Conservation (phyloP, 345 rosid species). For the Noccaea bulbosa region DNA sequence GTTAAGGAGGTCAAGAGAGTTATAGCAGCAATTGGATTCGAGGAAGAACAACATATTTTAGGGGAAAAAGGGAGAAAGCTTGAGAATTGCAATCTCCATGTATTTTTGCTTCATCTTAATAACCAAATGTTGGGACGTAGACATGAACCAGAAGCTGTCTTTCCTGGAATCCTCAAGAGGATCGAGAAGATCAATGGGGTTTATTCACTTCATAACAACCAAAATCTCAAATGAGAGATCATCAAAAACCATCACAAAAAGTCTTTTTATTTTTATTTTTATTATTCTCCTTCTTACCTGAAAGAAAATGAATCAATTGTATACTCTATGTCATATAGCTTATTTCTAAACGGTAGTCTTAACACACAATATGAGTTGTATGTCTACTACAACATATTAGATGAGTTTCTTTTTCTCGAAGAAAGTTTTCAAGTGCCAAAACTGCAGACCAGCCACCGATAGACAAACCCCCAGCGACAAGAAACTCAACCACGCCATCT, state of each 20-base stretch:
- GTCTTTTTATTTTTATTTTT: neutral
- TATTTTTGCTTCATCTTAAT: neutral
- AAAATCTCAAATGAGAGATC: neutral
- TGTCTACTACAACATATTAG: slow-evolving; percentile 4
- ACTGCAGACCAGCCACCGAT: slow-evolving; percentile 39
- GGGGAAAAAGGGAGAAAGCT: neutral
- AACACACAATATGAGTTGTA: neutral
- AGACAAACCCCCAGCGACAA: slow-evolving; percentile 34
- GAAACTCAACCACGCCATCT: slow-evolving; percentile 38
- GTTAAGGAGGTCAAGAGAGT: slow-evolving; percentile 6
- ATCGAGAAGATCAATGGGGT: neutral
- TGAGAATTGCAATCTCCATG: neutral
- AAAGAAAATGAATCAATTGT: slow-evolving; percentile 33
- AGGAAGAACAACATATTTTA: slow-evolving; percentile 1
- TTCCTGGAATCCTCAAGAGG: too few relatives aligned
- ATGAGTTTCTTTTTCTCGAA: slow-evolving; percentile 41
- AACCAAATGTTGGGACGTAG: slow-evolving; percentile 4
- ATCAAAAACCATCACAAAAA: neutral
- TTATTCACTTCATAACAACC: too few relatives aligned
- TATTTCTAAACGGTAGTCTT: neutral
- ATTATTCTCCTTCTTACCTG: neutral
- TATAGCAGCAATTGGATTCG: neutral
- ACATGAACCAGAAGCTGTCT: neutral
- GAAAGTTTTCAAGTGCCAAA: slow-evolving; percentile 40
- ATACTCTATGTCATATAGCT: neutral